phyloP scores from a whole-genome alignment of 306 rosid genomes.

The Rosa multiflora region DNA sequence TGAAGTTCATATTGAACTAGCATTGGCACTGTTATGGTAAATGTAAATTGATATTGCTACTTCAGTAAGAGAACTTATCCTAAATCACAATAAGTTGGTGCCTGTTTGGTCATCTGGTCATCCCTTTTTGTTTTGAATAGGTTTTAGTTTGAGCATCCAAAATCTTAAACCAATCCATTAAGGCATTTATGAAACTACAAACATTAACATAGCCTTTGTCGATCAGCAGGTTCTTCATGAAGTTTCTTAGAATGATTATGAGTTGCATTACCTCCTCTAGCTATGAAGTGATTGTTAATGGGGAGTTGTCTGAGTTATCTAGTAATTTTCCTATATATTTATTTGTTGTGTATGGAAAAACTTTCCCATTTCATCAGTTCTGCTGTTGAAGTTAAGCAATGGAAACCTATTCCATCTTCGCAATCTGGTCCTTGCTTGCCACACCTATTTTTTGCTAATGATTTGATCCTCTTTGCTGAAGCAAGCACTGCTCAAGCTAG shows the following conservation, averaged over 20 bases:
- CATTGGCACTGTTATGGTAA: background rate
- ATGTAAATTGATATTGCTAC: background rate
- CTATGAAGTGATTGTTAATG: too few species aligned
- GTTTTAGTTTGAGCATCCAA: background rate
- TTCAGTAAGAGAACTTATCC: background rate
- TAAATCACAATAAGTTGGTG: background rate
- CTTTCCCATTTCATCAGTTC: too few species aligned
- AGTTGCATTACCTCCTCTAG: too few species aligned
- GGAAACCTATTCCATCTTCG: background rate
- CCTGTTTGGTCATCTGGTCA: background rate
- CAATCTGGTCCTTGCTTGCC: background rate
- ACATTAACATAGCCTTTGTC: too few species aligned
- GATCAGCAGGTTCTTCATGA: too few species aligned
- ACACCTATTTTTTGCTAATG: background rate
- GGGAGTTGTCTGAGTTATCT: too few species aligned
- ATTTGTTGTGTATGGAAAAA: too few species aligned
- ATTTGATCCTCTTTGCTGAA: background rate
- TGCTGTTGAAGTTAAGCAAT: too few species aligned
- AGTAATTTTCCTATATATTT: too few species aligned
- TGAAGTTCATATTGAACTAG: background rate
- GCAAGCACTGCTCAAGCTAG: background rate
- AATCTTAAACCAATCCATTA: background rate
- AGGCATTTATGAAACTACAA: background rate
- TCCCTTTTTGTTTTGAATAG: background rate
- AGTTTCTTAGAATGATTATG: too few species aligned